phyloP scores from a whole-genome alignment of 129 eudicot species.

The Centaurea solstitialis region DNA sequence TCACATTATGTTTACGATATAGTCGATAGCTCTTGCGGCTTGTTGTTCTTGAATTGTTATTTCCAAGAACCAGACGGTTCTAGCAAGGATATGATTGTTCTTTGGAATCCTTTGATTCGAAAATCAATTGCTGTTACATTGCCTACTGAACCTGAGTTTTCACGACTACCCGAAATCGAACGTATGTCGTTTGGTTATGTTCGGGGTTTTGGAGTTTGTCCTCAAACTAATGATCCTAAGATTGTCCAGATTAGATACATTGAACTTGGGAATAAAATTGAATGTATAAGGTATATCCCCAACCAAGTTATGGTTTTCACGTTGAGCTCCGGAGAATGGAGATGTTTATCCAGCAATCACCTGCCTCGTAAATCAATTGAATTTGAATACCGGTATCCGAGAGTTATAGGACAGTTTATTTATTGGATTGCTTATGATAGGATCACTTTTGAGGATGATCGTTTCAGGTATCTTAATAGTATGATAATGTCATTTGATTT shows the following conservation, averaged over 20 bases:
- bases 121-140: no score
- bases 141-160: no score
- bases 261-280: background rate
- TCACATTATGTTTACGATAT: background rate
- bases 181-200: background rate
- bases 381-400: conserved; percentile 25
- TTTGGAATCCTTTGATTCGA: no score
- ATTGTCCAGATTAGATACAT: conserved; percentile 21
- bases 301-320: conserved; percentile 30
- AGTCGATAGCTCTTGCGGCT: background rate
- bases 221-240: conserved; percentile 22
- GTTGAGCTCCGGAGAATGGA: conserved; percentile 27
- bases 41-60: background rate
- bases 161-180: no score
- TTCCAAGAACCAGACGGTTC: no score
- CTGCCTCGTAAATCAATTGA: conserved; percentile 14
- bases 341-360: background rate
- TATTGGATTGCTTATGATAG: conserved; percentile 40
- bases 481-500: background rate
- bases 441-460: conserved; percentile 7
- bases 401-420: conserved; percentile 28
- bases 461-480: no score
- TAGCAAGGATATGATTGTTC: no score
- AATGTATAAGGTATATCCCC: background rate
- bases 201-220: conserved; percentile 44